phyloP scores from a whole-genome alignment of 176 grass and related monocot species.

The Carex pumila region DNA sequence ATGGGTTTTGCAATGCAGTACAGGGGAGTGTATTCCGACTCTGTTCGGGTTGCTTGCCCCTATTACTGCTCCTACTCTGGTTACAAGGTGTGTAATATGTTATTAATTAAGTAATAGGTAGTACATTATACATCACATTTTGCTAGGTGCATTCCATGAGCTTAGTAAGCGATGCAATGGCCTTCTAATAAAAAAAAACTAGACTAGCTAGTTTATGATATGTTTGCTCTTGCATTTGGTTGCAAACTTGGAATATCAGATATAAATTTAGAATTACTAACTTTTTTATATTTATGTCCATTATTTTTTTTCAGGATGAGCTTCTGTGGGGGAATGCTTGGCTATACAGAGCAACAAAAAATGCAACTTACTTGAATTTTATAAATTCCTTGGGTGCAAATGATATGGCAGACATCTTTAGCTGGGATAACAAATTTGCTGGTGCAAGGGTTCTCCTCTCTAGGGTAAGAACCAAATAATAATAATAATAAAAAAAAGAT shows the following conservation, averaged over 20 bases:
- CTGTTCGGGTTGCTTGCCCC: slow-evolving; percentile 29
- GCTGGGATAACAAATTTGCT: slow-evolving; percentile 93
- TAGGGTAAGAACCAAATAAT: slow-evolving; percentile 27
- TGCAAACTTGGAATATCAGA: not conserved
- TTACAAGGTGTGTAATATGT: slow-evolving; percentile 31
- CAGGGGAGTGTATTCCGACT: slow-evolving; percentile 56
- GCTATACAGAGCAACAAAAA: slow-evolving; percentile 68
- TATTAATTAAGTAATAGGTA: not conserved
- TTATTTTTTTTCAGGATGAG: slow-evolving; percentile 44
- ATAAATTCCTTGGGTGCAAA: slow-evolving; percentile 36
- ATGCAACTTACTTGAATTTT: slow-evolving; percentile 45
- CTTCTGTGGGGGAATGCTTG: slow-evolving; percentile 73
- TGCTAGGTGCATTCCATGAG: not conserved
- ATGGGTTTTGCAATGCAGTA: slow-evolving; percentile 50
- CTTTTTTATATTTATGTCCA: not conserved
- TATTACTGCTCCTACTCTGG: slow-evolving; percentile 81
- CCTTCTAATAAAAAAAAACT: not conserved
- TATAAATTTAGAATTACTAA: no score
- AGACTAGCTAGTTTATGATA: not conserved
- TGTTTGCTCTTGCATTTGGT: not conserved
- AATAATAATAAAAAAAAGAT: not conserved
- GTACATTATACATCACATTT: not conserved
- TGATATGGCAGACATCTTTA: slow-evolving; percentile 73
- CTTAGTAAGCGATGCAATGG: not conserved
- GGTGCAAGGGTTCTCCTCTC: slow-evolving; percentile 65